Percentiles rank a stretch among this genome's conserved stretches.
These are phyloP conservation scores for Physcomitrellopsis africana DNA, from an alignment of 225 moss, liverwort and hornwort species.

Conservation along the genomic window DNA sequence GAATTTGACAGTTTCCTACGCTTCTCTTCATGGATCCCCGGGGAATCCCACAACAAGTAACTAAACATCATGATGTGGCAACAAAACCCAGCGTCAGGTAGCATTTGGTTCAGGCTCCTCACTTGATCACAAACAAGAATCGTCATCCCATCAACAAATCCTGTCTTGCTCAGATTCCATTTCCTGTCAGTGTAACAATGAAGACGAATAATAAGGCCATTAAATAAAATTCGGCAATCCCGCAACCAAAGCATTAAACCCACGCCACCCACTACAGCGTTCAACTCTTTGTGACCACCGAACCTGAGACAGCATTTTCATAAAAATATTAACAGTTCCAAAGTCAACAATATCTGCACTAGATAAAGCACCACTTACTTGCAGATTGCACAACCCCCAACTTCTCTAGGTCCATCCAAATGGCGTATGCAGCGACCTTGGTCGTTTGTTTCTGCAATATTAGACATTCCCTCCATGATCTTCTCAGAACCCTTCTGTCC, in stretches of 20 bases:
- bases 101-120: slow-evolving; percentile 37
- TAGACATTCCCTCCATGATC: slow-evolving; percentile 49
- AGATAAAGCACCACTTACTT: slow-evolving; percentile 46
- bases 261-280: neutral
- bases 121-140: slow-evolving; percentile 99
- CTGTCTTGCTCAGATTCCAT: slow-evolving; percentile 81
- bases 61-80: neutral
- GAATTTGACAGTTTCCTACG: neutral
- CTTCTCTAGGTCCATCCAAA: slow-evolving; percentile 72
- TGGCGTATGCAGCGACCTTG: slow-evolving; percentile 67
- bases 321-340: neutral
- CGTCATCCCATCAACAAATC: slow-evolving; percentile 84
- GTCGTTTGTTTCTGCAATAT: slow-evolving; percentile 51
- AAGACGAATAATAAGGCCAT: neutral
- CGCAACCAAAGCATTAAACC: neutral
- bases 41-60: neutral
- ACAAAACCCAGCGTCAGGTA: neutral
- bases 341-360: neutral
- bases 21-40: slow-evolving; percentile 2
- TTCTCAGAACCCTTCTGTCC: slow-evolving; percentile 63
- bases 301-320: neutral
- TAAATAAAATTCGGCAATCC: neutral
- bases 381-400: slow-evolving; percentile 94
- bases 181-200: slow-evolving; percentile 53
- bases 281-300: neutral